Percentiles rank a stretch among this genome's conserved stretches.
phyloP scores from a whole-genome alignment of 768 basidiomycete genomes.

The Hypholoma sublateritium region DNA sequence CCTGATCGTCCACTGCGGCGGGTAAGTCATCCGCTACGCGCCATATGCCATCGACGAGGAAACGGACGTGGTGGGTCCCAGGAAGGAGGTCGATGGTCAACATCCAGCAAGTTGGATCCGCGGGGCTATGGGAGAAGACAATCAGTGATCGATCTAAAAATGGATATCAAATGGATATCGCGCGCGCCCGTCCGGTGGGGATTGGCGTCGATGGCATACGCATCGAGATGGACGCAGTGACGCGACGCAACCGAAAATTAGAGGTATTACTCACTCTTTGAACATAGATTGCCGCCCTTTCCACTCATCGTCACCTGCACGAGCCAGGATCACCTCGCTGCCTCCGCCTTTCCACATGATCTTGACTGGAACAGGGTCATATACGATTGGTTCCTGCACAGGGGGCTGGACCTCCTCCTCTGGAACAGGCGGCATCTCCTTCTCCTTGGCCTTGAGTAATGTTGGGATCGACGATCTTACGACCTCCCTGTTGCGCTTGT shows the following conservation, averaged over 20 bases:
- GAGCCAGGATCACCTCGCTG: conserved; percentile 61
- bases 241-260: conserved; percentile 10
- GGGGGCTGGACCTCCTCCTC: conserved; percentile 9
- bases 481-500: conserved; percentile 36
- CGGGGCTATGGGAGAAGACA: conserved; percentile 22
- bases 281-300: conserved; percentile 67
- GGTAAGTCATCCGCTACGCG: conserved; percentile 74
- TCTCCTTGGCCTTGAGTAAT: conserved; percentile 31
- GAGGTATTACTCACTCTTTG: conserved; percentile 48
- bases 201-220: background rate
- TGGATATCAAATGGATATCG: background rate
- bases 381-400: conserved; percentile 18
- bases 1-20: conserved; percentile 91
- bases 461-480: conserved; percentile 66
- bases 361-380: conserved; percentile 41
- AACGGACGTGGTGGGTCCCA: conserved; percentile 92
- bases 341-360: conserved; percentile 70
- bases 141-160: background rate
- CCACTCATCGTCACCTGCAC: conserved; percentile 78
- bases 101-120: conserved; percentile 30
- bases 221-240: background rate
- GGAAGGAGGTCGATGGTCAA: conserved; percentile 62
- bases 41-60: conserved; percentile 91
- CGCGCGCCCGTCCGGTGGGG: too few species aligned
- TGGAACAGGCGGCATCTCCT: conserved; percentile 2